Conservation (phyloP, 2,329 filamentous ascomycete species). For the Immersiporthe knoxdaviesiana region DNA sequence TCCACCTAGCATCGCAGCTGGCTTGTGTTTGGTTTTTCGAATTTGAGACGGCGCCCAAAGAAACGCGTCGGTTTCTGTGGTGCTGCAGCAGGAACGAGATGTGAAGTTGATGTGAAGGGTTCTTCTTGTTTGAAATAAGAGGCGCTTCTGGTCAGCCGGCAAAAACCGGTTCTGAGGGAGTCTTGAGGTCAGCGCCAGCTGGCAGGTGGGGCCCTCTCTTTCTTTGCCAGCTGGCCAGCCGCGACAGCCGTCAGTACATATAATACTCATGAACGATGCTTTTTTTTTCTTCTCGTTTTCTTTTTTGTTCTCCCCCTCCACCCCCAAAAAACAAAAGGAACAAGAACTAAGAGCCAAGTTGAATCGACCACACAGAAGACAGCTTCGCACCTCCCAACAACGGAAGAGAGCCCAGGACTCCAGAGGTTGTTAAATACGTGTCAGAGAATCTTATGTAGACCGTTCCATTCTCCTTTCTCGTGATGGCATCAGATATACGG, state of each 20-base stretch:
- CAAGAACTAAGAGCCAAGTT: too few relatives aligned
- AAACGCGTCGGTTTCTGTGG: background rate
- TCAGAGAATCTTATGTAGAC: too few relatives aligned
- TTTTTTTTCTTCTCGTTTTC: too few relatives aligned
- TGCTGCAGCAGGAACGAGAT: background rate
- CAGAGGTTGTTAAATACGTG: too few relatives aligned
- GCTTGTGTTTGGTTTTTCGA: background rate
- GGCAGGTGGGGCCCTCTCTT: background rate
- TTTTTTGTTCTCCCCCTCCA: too few relatives aligned
- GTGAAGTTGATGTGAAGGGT: background rate
- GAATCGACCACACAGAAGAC: too few relatives aligned
- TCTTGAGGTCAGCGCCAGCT: slow-evolving; percentile 12
- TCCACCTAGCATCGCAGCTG: slow-evolving; percentile 25
- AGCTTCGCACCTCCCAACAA: too few relatives aligned
- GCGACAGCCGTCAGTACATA: background rate
- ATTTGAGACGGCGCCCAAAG: background rate
- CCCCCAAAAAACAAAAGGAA: too few relatives aligned
- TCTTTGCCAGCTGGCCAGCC: background rate
- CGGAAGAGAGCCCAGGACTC: too few relatives aligned
- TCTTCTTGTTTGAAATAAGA: background rate
- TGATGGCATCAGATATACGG: too few relatives aligned
- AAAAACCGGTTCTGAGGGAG: slow-evolving; percentile 10
- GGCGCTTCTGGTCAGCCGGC: background rate
- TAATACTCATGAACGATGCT: too few relatives aligned
- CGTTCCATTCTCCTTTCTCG: too few relatives aligned